Percentiles rank a stretch among this genome's conserved stretches.
phyloP scores from a whole-genome alignment of 2,329 filamentous ascomycete species.

The Xylariomycetidae sp. region DNA sequence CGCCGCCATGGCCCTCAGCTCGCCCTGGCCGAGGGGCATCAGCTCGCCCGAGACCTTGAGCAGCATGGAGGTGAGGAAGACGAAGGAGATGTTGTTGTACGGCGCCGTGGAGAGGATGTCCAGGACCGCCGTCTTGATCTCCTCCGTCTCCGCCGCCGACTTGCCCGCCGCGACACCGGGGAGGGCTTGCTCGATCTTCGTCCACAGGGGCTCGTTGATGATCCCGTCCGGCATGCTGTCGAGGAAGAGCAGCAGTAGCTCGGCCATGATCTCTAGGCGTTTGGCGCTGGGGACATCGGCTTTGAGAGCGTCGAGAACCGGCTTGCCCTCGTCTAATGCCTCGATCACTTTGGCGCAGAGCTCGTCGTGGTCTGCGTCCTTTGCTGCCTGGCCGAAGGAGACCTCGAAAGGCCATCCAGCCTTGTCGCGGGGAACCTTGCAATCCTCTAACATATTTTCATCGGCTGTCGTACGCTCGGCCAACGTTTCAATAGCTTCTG shows the following conservation, averaged over 20 bases:
- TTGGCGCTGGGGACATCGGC: conserved; percentile 57
- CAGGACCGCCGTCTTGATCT: conserved; percentile 52
- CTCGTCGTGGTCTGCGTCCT: conserved; percentile 19
- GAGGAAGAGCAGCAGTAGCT: conserved; percentile 70
- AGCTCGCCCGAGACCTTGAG: conserved; percentile 46
- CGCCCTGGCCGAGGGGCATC: conserved; percentile 31
- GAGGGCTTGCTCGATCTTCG: conserved; percentile 55
- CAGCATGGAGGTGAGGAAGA: conserved; percentile 78
- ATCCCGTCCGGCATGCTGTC: conserved; percentile 72
- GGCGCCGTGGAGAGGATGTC: conserved; percentile 68
- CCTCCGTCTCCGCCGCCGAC: conserved; percentile 24
- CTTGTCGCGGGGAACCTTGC: conserved; percentile 42
- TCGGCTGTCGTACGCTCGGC: conserved; percentile 54
- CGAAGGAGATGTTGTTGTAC: conserved; percentile 81
- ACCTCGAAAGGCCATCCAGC: conserved; percentile 55
- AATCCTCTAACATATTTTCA: conserved; percentile 54
- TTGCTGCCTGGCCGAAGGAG: conserved; percentile 18
- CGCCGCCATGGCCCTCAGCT: conserved; percentile 28
- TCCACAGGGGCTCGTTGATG: conserved; percentile 65
- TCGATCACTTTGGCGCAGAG: conserved; percentile 42
- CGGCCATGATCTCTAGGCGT: conserved; percentile 68
- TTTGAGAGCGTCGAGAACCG: conserved; percentile 55
- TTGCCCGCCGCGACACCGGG: conserved; percentile 28
- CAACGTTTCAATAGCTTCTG: conserved; percentile 63
- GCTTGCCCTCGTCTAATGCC: conserved; percentile 65